Conservation (phyloP, 2,329 filamentous ascomycete species). For the Scytalidium sp. region DNA sequence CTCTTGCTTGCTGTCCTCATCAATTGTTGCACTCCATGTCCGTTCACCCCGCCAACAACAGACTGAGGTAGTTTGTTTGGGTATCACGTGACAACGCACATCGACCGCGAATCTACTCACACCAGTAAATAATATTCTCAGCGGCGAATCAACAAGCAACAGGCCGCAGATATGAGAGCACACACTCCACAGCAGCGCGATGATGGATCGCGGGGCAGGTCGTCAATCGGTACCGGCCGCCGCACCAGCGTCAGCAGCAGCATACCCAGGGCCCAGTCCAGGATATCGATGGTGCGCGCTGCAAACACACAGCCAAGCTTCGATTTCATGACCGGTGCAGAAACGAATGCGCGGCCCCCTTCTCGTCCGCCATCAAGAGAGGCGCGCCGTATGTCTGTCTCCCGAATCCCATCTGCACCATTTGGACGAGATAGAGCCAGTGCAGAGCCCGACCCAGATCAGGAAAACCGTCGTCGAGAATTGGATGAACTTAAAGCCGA, state of each 20-base stretch:
- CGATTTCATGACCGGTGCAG: slow-evolving; percentile 56
- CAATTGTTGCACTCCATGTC: no score
- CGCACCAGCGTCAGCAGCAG: slow-evolving; percentile 25
- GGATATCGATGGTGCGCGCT: slow-evolving; percentile 44
- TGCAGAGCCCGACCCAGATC: slow-evolving; percentile 26
- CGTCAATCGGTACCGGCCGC: slow-evolving; percentile 18
- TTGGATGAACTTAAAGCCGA: slow-evolving; percentile 87
- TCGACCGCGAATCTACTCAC: neutral
- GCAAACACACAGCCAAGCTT: slow-evolving; percentile 52
- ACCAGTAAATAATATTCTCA: no score
- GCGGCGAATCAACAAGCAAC: neutral
- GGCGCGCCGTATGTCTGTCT: slow-evolving; percentile 15
- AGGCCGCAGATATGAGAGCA: slow-evolving; percentile 20
- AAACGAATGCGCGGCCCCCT: slow-evolving; percentile 31
- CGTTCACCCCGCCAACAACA: neutral
- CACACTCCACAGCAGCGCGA: slow-evolving; percentile 22
- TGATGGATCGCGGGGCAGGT: slow-evolving; percentile 21
- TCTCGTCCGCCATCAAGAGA: slow-evolving; percentile 15
- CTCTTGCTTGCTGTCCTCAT: no score
- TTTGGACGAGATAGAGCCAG: slow-evolving; percentile 51
- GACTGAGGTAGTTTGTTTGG: neutral
- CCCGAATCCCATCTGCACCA: slow-evolving; percentile 57
- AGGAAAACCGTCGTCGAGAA: slow-evolving; percentile 20
- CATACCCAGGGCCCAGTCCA: slow-evolving; percentile 25
- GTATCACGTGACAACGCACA: neutral